These are phyloP conservation scores for Theobroma grandiflorum DNA, from an alignment of 441 rosid species.

Conservation along the genomic window DNA sequence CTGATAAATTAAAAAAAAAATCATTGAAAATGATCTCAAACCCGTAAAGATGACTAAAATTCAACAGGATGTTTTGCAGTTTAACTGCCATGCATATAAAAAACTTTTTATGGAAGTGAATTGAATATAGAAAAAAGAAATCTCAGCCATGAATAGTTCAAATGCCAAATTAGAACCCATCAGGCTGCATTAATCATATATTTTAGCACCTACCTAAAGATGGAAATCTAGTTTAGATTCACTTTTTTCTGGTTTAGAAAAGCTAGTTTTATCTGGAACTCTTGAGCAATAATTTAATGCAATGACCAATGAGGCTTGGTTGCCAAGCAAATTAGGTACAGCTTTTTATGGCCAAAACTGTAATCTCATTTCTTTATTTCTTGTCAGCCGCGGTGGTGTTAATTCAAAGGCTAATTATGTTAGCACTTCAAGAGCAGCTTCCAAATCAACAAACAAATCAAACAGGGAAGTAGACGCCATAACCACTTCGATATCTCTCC, in stretches of 20 bases:
- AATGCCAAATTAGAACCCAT: slow-evolving; percentile 1
- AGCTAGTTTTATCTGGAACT: slow-evolving; percentile 13
- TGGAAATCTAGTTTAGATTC: slow-evolving; percentile 1
- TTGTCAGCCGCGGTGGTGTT: slow-evolving; percentile 45
- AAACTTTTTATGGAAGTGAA: background rate
- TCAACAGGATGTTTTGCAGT: background rate
- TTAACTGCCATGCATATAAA: background rate
- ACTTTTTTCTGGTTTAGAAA: slow-evolving; percentile 16
- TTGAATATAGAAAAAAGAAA: background rate
- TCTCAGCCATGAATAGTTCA: too few relatives aligned
- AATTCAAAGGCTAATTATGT: slow-evolving; percentile 41
- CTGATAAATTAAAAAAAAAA: background rate
- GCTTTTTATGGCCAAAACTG: slow-evolving; percentile 7
- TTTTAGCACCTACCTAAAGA: background rate
- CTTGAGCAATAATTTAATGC: slow-evolving; percentile 12
- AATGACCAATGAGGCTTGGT: slow-evolving; percentile 9
- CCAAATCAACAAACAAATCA: slow-evolving; percentile 28
- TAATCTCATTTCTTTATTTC: background rate
- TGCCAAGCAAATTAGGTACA: slow-evolving; percentile 32
- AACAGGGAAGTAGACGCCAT: slow-evolving; percentile 39
- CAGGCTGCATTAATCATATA: background rate
- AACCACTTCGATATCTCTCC: slow-evolving; percentile 28
- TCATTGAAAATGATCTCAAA: background rate
- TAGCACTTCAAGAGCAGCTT: background rate
- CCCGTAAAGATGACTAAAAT: background rate